Percentiles rank a stretch among this genome's conserved stretches.
These are phyloP conservation scores for Clarkia xantiana DNA, from an alignment of 345 rosid species.

Conservation along the genomic window DNA sequence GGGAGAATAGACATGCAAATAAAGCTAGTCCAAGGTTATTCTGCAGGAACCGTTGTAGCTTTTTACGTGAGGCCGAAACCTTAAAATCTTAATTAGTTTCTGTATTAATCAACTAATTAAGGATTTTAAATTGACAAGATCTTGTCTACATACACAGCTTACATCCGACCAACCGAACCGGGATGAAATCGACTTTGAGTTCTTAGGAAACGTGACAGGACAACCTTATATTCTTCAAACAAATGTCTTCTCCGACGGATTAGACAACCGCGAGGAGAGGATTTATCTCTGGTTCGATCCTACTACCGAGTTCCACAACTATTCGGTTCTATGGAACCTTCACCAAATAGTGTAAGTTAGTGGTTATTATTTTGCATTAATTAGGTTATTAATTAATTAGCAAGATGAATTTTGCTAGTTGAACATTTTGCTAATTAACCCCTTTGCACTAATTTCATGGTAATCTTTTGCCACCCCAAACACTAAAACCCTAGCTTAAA, in stretches of 20 bases:
- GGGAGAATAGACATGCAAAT: conserved; percentile 65
- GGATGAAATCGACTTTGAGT: conserved; percentile 76
- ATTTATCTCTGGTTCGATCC: conserved; percentile 90
- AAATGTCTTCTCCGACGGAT: conserved; percentile 53
- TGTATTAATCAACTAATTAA: no score
- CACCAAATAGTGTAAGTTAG: conserved; percentile 84
- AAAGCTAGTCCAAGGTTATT: conserved; percentile 61
- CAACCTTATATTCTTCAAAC: conserved; percentile 77
- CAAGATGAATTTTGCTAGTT: no score
- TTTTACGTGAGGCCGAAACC: conserved; percentile 68
- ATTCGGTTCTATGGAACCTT: conserved; percentile 71
- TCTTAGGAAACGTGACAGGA: conserved; percentile 57
- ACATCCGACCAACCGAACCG: conserved; percentile 60
- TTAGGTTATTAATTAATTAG: no score
- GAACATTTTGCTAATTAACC: no score
- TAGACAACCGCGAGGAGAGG: conserved; percentile 65
- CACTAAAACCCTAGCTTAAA: no score
- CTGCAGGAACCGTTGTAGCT: conserved; percentile 77
- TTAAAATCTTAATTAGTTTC: no score
- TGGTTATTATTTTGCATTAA: no score
- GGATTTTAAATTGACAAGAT: no score
- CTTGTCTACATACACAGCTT: conserved; percentile 20
- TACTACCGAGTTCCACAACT: conserved; percentile 54
- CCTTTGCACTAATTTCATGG: no score
- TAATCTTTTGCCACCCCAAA: no score